These are phyloP conservation scores for Incumbomyces lentus DNA, from an alignment of 2,329 filamentous ascomycete genomes.

Conservation along the genomic window DNA sequence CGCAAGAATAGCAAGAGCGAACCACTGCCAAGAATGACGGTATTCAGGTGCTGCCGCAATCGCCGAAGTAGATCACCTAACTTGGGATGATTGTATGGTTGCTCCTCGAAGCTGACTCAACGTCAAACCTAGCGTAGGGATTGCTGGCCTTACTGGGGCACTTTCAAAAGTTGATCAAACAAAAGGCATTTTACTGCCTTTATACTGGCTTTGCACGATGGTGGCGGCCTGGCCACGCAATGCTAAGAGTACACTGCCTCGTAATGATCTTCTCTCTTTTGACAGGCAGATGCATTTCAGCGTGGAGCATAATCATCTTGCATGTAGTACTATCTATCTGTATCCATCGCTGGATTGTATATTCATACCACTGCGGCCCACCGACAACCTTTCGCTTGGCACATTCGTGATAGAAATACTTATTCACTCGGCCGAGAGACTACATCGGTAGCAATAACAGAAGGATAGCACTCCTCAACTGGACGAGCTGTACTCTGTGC, in stretches of 20 bases:
- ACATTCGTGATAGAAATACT: not conserved
- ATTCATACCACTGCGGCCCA: not conserved
- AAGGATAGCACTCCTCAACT: not conserved
- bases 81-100: not conserved
- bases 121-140: not conserved
- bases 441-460: not conserved
- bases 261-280: conserved; percentile 9
- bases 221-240: conserved; percentile 18
- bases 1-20: not conserved
- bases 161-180: not conserved
- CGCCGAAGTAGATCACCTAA: conserved; percentile 1
- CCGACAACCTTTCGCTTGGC: conserved; percentile 3
- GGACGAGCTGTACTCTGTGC: not conserved
- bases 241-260: conserved; percentile 13
- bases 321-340: not conserved
- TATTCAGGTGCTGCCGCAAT: conserved; percentile 1
- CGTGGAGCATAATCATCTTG: not conserved
- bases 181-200: not conserved
- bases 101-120: not conserved
- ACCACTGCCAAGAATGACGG: conserved; percentile 6
- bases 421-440: conserved; percentile 2
- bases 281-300: conserved; percentile 8
- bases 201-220: not conserved
- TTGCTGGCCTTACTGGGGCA: not conserved
- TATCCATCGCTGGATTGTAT: too few relatives aligned